Base-by-base conservation (phyloP, 2,329 filamentous ascomycete genomes). In the Exophiala xenobiotica region DNA sequence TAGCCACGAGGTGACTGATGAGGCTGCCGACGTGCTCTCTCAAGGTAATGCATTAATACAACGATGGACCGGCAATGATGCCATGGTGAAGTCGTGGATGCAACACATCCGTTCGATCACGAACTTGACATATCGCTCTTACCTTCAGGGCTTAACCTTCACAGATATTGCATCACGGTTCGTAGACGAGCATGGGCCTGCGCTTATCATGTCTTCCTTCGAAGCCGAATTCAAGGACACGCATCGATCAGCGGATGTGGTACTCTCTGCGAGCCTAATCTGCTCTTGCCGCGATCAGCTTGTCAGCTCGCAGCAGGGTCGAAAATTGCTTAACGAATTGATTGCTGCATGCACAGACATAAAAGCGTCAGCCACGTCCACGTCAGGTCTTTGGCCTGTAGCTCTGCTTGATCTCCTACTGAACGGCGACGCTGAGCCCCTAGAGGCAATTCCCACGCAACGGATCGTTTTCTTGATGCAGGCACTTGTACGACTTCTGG, bases 381-480 rank as follows among this genome's bases (percentile, higher is more conserved):
- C 16, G 4, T 14, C 14, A 9, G 46, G 26, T 6, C 9, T 60
- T 24, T 38, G 43, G 18, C 33, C 78, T 45, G 64, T 85, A 2
- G 68, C 78, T 3, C 59, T 80, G 8, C 70, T 85, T 14, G 84
- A 84, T 59, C 67, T 74, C 22, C 68, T 85, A 3, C 60, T 83
- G 6, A 64, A 72, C 19, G 72, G 69, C 2, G 74, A 79, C 51
- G 72, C 76, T 27, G 69, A 70, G 6, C 70, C 78, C 16, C 66
- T 73, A 3, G 67, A 74, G 5, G 74, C 67, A 19, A 74, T 81
- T 49, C 73, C 72, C 18, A 71, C 68, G 47, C 81, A 91, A 62
- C 80, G 90, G 19, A 70, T 93, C 2, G 82, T 96, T 0, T 93
- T 96, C 70, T 83, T 92, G 6, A 82, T 92, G 35, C 88, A 87